Base-by-base conservation (phyloP, 1,284 basidiomycete genomes). In the Fomitopsis palustris region DNA sequence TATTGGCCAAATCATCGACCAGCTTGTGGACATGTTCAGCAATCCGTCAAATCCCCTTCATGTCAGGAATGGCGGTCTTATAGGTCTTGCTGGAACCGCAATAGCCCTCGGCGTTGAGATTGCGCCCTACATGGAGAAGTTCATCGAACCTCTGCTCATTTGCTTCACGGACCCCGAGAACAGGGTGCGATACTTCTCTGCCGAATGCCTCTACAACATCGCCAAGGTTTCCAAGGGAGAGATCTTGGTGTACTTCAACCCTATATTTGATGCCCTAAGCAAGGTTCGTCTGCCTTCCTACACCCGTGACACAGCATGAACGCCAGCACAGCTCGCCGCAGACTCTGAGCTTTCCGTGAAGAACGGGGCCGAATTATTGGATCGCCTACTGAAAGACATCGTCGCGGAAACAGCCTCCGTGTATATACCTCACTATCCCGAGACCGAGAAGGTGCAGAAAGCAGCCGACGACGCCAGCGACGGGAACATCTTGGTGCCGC, bases 151-250 rank as follows among this genome's bases (percentile, higher is more conserved):
- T 1, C 84, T 99, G 31, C 81, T 99, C n/a, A 85, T 86, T 42
- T 98, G 96, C 76, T 98, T 99, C 74, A 86, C 88, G 63, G 97
- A 99, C 74, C 84, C 91, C 3, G 97, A 99, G 78, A 95, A 93
- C 74, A 86, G 95, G 71, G 94, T 99, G 63, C 85, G 96, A 53
- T 97, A 97, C 75, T 97, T 96, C 79, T 96, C 96, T 6, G 96
- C 95, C 61, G 96, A 99, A 73, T 96, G 94, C 71, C 80, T 99
- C 69, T 99, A 99, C 80, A 99, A 99, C 77, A 97, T 99, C 59
- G 91, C 92, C 37, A 98, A 99, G 76, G 96, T 98, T 7, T 97
- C 95, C 58, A 98, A 98, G 72, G 96, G 96, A 38, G 96, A 98
- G 75, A 91, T 98, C 42, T 78, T 99, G 62, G 88, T 98, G 21